phyloP scores from a whole-genome alignment of 306 rosid genomes.

The Dalbergia oliveri region DNA sequence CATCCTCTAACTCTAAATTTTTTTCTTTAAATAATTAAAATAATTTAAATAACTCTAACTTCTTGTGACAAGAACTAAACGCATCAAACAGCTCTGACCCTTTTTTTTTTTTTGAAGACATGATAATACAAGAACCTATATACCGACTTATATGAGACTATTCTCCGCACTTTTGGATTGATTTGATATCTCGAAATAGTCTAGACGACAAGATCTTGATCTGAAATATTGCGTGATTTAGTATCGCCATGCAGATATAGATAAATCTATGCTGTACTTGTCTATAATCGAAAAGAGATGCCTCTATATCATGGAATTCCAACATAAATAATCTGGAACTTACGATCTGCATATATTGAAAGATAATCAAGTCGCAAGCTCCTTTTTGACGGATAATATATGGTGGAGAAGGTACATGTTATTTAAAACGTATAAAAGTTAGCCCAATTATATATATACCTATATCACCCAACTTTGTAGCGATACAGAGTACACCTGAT shows the following conservation, averaged over 20 bases:
- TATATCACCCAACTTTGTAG: slow-evolving; percentile 9
- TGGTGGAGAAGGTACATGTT: not conserved
- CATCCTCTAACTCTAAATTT: no score
- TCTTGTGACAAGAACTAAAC: no score
- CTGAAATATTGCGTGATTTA: not conserved
- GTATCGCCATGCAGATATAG: not conserved
- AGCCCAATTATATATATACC: not conserved
- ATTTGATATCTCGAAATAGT: not conserved
- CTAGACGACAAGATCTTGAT: not conserved
- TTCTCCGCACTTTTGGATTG: not conserved
- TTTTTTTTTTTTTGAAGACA: no score
- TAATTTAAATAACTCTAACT: no score
- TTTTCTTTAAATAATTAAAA: no score
- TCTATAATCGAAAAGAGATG: not conserved
- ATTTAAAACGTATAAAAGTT: not conserved
- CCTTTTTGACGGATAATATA: slow-evolving; percentile 7
- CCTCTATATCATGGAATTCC: not conserved
- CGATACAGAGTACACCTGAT: not conserved
- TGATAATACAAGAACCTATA: not conserved
- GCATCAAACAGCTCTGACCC: no score
- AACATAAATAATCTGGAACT: no score
- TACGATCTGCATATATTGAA: not conserved
- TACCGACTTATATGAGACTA: not conserved
- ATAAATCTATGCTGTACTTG: not conserved
- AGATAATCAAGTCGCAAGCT: slow-evolving; percentile 21